Base-by-base conservation (phyloP, 2,329 filamentous ascomycete genomes). In the Pseudogymnoascus sp. region DNA sequence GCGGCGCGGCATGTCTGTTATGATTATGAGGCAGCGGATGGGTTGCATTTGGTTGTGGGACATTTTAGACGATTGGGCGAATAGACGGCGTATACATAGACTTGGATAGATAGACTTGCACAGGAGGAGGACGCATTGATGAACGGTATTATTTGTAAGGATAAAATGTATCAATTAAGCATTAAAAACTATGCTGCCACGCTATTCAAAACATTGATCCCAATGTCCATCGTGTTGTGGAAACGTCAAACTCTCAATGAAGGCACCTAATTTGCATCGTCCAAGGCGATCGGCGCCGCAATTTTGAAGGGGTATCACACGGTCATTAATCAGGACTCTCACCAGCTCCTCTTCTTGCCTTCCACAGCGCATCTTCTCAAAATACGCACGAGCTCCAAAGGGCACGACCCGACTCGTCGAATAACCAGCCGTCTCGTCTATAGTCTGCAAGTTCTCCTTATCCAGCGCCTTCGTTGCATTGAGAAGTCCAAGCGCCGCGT, bases 331-430 rank as follows among this genome's bases (percentile, higher is more conserved):
- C 64, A 97, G 76, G 4, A 96, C 81, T 38, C 93, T 82, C 10
- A 97, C 90, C 61, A 89, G 79, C 74, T 95, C 89, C 71, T 91
- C 84, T 1, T 75, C 67, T n/a, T 76, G 73, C 11, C 68, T 68
- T 2, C 72, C 72, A 73, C 93, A 97, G 41, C 75, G 76, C 84
- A 96, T 87, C 81, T 93, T 95, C 81, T 97, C 93, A 37, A 97
- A 84, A 73, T 96, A 96, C 75, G 91, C 83, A 61, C 92, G 81
- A 16, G 85, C 87, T 0, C 83, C 90, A 75, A 97, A 96, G 0
- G 93, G 90, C 16, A 96, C 91, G 0, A 85, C 84, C 88, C 89
- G 93, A 12, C 87, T 82, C 0, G 90, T 85, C 10, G 89, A 87
- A 73, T 86, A 96, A 2, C 91, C 90, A 37, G 83, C 79, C 1